Base-by-base conservation (phyloP, 345 rosid species). In the Syzygium aromaticum region DNA sequence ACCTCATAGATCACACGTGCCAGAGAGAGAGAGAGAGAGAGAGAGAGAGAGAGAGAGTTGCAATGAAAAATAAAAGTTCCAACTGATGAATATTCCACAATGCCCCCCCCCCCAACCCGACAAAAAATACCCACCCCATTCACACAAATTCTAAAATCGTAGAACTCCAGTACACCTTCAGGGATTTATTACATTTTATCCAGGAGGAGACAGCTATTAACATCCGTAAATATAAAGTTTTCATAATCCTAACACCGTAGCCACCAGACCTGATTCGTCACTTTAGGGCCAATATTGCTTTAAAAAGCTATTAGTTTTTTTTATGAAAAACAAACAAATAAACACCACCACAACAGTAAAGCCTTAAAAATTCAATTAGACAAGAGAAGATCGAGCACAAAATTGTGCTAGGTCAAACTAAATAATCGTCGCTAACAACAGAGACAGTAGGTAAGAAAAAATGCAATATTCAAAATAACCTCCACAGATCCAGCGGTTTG, bases 401-500 rank as follows among this genome's bases (percentile, higher is more conserved):
- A 73, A 73, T 38, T 38, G 7, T 19, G 49, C 25, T 38, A 33
- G 43, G 38, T 51, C 77, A 88, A 27, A 82, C 67, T 14, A 86
- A 54, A 52, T 52, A 63, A 51, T 27, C 4, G 54, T 25, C 14
- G 84, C 25, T 30, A 84, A 63, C 85, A 57, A 87, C 83, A 85
- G 59, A 43, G 73, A 77, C 54, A 38, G 83, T 9, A 87, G n/a
- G 84, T 61, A 5, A 12, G 86, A 87, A 88, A 85, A 86, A 64
- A 85, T 84, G 22, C 46, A 38, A 64, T 54, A 52, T 85, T 67
- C 63, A 53, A 52, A 86, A 67, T 77, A 80, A 97, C 99, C 99
- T 98, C 96, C 85, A 86, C 84, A 83, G 57, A 86, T 88, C 99
- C 96, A 90, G 90, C 92, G 87, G 84, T 87, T 15, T 96, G 98